Base-by-base conservation (phyloP, 1,284 basidiomycete genomes). In the Trametes sp. region DNA sequence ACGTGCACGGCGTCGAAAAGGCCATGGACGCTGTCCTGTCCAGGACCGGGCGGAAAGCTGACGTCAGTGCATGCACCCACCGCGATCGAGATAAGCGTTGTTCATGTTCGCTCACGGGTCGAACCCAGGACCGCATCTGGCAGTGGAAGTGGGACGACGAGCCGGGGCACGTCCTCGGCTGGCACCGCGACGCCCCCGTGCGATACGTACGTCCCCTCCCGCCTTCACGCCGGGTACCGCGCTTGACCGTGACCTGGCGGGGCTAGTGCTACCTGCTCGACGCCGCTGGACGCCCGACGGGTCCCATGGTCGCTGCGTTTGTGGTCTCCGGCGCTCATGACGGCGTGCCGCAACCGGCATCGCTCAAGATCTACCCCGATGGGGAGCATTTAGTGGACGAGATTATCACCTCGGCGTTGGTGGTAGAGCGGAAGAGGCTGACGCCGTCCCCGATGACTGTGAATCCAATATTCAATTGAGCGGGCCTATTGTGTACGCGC, bases 401-500 rank as follows among this genome's bases (percentile, higher is more conserved):
- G 28, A 72, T 74, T 50, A 24, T 74, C 1, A 63, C 72, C 11
- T 73, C 73, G 31, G 69, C 69, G 24, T 62, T 74, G 50, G 65
- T 73, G 13, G 63, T 72, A 41, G 73, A 74, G 57, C 65, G 73
- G 23, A 68, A 72, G 53, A 52, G 73, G 36, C 63, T 74, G 19
- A 70, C 71, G 26, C 70, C 70, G 9, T 59, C 61, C 9, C 33
- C 59, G n/a, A 58, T 54, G 52, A 49, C 62, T 9, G 50, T 62
- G 45, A 59, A 62, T 10, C 26, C 57, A 5, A 63, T 68, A 29
- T 68, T 65, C 56, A 68, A 62, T 51, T 68, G 54, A 65, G 13
- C 41, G 26, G 31, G 11, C 11, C 11, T 44, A 3, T 23, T 2
- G 16, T 21, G 41, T 23, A 10, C 31, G 31, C 31, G 31, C 6